Base-by-base conservation (phyloP, 345 rosid genomes). In the Sonneratia caseolaris region DNA sequence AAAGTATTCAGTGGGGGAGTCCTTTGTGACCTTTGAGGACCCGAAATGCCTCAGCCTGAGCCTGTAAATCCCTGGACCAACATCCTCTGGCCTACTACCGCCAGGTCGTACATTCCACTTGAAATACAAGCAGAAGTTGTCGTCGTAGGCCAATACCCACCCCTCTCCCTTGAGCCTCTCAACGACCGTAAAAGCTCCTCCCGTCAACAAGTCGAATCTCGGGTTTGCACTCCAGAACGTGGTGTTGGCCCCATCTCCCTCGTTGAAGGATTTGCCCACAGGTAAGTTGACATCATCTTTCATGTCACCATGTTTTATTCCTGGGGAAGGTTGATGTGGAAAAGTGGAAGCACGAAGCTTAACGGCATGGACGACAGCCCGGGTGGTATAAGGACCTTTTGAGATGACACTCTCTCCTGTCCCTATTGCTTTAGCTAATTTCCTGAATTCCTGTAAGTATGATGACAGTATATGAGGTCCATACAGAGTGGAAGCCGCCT, bases 401-500 rank as follows among this genome's bases (percentile, higher is more conserved):
- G 65, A 45, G 2, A 35, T 9, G 3, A 37, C 35, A 18, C 70
- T 55, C 62, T 74, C 72, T 66, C 86, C 87, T 19, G 51, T 77
- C 8, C 87, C 86, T 82, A 88, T 81, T 70, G 86, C 70, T 74
- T 64, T 75, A 47, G 88, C 92, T 38, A 86, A 62, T 75, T 75
- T 76, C 68, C 68, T 77, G 76, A 88, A 88, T 66, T 88, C 86
- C 68, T 88, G 89, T 42, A 82, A 80, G 69, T 84, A 88, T 62
- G 89, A 88, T 7, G 82, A 78, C 70, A 88, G 55, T 3, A 89
- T 88, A 68, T 82, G 77, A 40, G 92, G 92, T 21, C 88, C 92
- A 21, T 88, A 88, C 27, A 88, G 83, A 8, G 92, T 88, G 0
- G 92, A 84, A 66, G 92, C 89, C 48, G 82, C 88, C 86, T 88